Base-by-base conservation (phyloP, 2,329 filamentous ascomycete species). In the Alternaria triticina region DNA sequence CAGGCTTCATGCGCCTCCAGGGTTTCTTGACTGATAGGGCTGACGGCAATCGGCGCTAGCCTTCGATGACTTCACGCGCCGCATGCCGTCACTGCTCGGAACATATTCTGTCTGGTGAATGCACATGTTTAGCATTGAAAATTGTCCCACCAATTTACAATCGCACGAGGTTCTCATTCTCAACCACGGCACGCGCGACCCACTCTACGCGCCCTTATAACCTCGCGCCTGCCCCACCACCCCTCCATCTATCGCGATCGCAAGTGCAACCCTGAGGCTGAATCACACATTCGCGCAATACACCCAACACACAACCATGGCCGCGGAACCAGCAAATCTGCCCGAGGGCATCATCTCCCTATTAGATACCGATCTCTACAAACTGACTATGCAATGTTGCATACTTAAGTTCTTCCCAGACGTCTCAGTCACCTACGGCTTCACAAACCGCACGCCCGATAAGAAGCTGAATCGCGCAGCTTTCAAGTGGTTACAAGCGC, bases 351-450 rank as follows among this genome's bases (percentile, higher is more conserved):
- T 80, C 54, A 72, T 74, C 65, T 85, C 83, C 3, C 76, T 85
- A n/a, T 74, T 86, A 49, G 84, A 86, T 61, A 86, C 84, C 1
- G 89, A 91, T 79, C 81, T 99, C 65, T 99, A 97, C 87, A 99
- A 99, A 82, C 83, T 99, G 81, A 99, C 96, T 20, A 99, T 99
- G 96, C 96, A 99, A 90, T 97, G 79, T 57, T 81, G 79, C 65
- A 91, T 98, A 69, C 87, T 96, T 71, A 96, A 96, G 81, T 96
- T 94, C 83, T 98, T 97, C 80, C 91, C 91, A 33, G 86, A 94
- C 62, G 83, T 79, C 73, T 87, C 90, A 47, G 96, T 98, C 62
- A 94, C 92, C 3, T 99, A 98, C 77, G 89, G 91, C 63, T 97
- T 96, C 82, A 98, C 94, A 55, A 99, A 99, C 79, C 91, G 96